Evolutionary conservation across 352 stramenopile species (phyloP).

Genomic region (Elongisporangium anandrum): DNA sequence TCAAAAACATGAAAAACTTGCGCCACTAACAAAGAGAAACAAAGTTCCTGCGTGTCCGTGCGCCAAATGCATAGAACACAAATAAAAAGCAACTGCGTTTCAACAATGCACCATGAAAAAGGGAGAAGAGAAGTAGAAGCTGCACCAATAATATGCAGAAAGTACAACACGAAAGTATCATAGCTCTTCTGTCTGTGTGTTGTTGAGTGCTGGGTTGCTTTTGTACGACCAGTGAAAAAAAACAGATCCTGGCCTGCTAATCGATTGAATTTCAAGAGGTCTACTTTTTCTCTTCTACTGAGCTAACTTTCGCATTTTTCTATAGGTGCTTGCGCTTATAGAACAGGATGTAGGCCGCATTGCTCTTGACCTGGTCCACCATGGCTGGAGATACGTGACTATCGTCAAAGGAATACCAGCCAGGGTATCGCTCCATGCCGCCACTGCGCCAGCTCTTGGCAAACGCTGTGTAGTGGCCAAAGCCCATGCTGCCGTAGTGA

Average conservation of each 20-base stretch:
- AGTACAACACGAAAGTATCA: background rate
- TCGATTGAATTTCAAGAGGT: background rate
- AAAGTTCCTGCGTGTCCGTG: too few species aligned
- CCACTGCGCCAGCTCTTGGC: conserved; percentile 63
- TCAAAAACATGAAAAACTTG: background rate
- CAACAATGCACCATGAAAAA: background rate
- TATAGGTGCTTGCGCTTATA: conserved; percentile 70
- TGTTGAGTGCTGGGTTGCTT: too few species aligned
- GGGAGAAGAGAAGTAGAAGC: background rate
- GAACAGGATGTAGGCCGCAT: conserved; percentile 86
- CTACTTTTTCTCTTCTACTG: background rate
- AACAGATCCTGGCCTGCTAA: background rate
- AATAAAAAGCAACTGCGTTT: background rate
- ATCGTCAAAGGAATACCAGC: conserved; percentile 87
- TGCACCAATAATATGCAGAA: too few species aligned
- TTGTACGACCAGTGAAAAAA: background rate
- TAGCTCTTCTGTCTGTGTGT: background rate
- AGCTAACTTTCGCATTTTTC: too few species aligned
- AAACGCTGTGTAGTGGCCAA: conserved; percentile 89
- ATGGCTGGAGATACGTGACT: conserved; percentile 59
- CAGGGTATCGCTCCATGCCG: conserved; percentile 46
- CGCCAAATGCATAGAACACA: background rate
- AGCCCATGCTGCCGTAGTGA: conserved; percentile 88
- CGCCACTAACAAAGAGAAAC: too few species aligned
- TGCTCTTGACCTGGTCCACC: conserved; percentile 63